Percentiles rank a stretch among this genome's conserved stretches.
Conservation (phyloP, 495 filamentous ascomycete genomes). For the Trypethelium eluteriae region DNA sequence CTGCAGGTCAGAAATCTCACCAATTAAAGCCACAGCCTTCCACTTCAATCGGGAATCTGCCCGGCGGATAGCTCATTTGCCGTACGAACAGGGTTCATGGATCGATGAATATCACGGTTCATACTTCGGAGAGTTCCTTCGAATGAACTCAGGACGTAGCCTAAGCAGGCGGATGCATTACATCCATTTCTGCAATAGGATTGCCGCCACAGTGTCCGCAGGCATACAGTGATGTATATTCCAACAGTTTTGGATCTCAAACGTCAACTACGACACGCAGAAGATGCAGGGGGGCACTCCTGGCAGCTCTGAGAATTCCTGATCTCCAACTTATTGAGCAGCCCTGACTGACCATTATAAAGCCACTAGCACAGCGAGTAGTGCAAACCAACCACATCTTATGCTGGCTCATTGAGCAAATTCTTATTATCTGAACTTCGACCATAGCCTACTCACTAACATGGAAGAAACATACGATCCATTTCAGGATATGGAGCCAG, state of each 20-base stretch:
- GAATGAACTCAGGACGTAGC: neutral
- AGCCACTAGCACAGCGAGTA: neutral
- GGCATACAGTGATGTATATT: neutral
- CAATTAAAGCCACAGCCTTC: neutral
- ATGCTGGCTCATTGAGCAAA: too few relatives aligned
- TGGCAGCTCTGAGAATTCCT: neutral
- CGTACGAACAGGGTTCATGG: slow-evolving; percentile 1
- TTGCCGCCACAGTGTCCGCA: neutral
- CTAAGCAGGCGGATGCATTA: neutral
- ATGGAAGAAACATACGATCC: neutral
- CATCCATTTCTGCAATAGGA: neutral
- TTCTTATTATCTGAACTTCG: neutral
- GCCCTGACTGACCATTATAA: neutral
- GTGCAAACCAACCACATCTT: too few relatives aligned
- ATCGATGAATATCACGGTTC: neutral
- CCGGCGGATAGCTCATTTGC: neutral
- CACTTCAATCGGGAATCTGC: neutral
- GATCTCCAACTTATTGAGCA: neutral
- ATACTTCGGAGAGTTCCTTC: neutral
- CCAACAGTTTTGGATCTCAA: neutral
- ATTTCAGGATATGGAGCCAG: neutral
- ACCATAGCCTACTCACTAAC: neutral
- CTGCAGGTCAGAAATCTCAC: neutral
- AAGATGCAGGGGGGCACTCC: neutral
- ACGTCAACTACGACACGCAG: neutral